These are phyloP conservation scores for Clathrus columnatus DNA, from an alignment of 768 basidiomycete genomes.

Conservation along the genomic window DNA sequence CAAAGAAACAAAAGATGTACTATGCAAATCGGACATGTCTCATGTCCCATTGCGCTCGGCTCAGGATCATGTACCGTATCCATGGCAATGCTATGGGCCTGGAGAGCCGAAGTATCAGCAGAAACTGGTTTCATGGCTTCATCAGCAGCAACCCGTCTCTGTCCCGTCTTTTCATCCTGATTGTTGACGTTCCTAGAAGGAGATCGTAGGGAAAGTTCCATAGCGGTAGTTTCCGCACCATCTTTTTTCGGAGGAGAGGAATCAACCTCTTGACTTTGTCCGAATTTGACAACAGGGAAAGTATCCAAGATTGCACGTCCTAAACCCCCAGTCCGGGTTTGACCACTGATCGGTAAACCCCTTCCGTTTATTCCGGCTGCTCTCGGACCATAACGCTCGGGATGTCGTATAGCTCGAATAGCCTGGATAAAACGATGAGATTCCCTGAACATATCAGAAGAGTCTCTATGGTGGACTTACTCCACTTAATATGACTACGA, in stretches of 20 bases:
- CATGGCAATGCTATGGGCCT: conserved; percentile 10
- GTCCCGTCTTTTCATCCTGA: conserved; percentile 1
- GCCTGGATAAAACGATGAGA: conserved; percentile 37
- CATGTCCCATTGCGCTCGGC: conserved; percentile 62
- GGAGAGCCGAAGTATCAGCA: background rate
- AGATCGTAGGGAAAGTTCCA: background rate
- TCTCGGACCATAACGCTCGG: conserved; percentile 86
- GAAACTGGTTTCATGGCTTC: background rate
- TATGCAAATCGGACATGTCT: conserved; percentile 93
- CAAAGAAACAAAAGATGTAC: conserved; percentile 10
- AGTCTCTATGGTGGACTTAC: conserved; percentile 32
- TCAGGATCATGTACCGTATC: conserved; percentile 33
- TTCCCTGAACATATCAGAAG: background rate
- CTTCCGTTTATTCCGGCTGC: conserved; percentile 22
- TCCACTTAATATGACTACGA: conserved; percentile 76
- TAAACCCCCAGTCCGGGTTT: conserved; percentile 74
- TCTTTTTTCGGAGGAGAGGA: conserved; percentile 1
- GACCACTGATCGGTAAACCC: conserved; percentile 31
- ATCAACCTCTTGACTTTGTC: conserved; percentile 19
- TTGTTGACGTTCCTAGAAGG: background rate
- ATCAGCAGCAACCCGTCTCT: too few species aligned
- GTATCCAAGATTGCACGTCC: conserved; percentile 92
- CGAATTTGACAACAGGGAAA: conserved; percentile 90
- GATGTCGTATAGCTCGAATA: conserved; percentile 74
- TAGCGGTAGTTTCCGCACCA: conserved; percentile 10